Evolutionary conservation across 2,329 filamentous ascomycete species (phyloP).

Genomic region (Neurospora sp.): DNA sequence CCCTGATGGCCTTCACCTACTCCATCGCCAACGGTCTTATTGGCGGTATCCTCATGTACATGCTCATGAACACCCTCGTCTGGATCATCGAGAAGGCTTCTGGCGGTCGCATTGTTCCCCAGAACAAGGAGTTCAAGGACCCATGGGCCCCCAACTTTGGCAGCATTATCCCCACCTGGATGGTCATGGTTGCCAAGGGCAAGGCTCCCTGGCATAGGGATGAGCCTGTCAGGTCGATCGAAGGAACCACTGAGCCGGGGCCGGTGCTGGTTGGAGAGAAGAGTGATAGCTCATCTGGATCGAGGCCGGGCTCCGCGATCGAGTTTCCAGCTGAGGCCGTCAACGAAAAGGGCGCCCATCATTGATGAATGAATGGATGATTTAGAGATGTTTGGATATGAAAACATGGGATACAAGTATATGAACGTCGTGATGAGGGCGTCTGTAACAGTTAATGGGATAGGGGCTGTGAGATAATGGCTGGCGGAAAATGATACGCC

Average conservation of each 20-base stretch:
- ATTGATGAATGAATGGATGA: background rate
- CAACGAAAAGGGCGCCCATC: conserved; percentile 1
- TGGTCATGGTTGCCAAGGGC: conserved; percentile 51
- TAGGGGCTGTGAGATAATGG: background rate
- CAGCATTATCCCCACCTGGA: conserved; percentile 66
- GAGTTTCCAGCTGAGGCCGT: conserved; percentile 7
- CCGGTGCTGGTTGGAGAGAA: background rate
- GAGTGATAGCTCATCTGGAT: conserved; percentile 48
- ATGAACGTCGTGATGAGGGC: background rate
- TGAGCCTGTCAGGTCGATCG: background rate
- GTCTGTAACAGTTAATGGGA: background rate
- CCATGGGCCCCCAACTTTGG: conserved; percentile 73
- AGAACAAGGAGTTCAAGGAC: conserved; percentile 68
- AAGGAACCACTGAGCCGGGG: background rate
- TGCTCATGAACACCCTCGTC: conserved; percentile 61
- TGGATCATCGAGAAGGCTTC: conserved; percentile 59
- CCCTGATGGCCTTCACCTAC: conserved; percentile 84
- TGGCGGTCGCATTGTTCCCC: conserved; percentile 61
- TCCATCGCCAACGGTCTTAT: conserved; percentile 82
- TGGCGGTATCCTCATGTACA: conserved; percentile 68
- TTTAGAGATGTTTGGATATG: background rate
- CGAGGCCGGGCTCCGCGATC: conserved; percentile 21
- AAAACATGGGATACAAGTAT: background rate
- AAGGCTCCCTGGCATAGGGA: conserved; percentile 29
- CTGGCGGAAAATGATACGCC: background rate